Conservation (phyloP, 352 stramenopile genomes). For the Plasmopara viticola region DNA sequence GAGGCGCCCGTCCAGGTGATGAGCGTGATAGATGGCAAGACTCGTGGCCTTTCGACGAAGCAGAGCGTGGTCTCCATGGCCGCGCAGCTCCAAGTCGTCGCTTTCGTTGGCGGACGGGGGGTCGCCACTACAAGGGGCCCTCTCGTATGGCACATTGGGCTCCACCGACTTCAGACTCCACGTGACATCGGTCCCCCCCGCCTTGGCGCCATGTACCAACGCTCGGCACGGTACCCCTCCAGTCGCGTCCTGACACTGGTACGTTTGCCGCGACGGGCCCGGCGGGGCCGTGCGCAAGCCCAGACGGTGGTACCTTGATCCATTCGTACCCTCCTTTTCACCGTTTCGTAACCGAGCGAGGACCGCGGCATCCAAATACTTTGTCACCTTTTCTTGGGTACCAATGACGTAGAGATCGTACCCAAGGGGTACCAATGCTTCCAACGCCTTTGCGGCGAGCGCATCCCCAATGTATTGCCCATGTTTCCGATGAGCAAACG, state of each 20-base stretch:
- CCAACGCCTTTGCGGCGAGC: slow-evolving; percentile 24
- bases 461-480: slow-evolving; percentile 40
- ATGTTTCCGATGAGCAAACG: slow-evolving; percentile 30
- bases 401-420: slow-evolving; percentile 77
- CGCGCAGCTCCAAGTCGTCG: slow-evolving; percentile 39
- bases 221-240: neutral
- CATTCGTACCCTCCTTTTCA: neutral
- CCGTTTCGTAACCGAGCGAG: slow-evolving; percentile 27
- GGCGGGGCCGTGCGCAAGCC: slow-evolving; percentile 14
- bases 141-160: too few species aligned
- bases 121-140: neutral
- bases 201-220: slow-evolving; percentile 5
- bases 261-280: neutral
- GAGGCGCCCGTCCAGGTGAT: slow-evolving; percentile 28
- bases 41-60: slow-evolving; percentile 62
- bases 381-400: slow-evolving; percentile 66
- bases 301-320: slow-evolving; percentile 22
- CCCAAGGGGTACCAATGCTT: slow-evolving; percentile 42
- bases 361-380: slow-evolving; percentile 50
- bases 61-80: slow-evolving; percentile 56
- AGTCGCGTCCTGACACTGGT: slow-evolving; percentile 8
- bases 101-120: neutral
- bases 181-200: slow-evolving; percentile 8
- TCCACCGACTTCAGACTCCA: neutral
- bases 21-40: slow-evolving; percentile 49